Evolutionary conservation across 352 stramenopile genomes (phyloP).

Genomic region (Phytopythium kandeliae): DNA sequence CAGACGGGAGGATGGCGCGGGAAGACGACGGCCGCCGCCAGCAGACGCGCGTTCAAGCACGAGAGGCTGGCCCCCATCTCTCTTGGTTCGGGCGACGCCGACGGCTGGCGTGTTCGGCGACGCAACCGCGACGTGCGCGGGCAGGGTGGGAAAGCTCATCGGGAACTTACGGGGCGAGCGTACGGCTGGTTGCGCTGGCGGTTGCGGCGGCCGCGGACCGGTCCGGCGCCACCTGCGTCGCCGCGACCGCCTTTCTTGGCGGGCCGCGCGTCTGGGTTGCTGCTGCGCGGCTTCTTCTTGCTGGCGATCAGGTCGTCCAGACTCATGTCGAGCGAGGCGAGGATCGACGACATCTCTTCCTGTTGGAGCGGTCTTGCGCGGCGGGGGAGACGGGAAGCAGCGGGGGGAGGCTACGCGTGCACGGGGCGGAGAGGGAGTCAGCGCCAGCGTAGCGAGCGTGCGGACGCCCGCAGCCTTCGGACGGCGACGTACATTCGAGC

Average conservation of each 20-base stretch:
- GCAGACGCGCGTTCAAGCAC: no score
- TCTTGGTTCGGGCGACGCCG: not conserved
- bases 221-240: constrained; percentile 28
- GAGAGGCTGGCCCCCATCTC: not conserved
- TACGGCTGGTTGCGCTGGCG: constrained; percentile 60
- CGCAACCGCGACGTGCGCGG: not conserved
- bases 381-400: not conserved
- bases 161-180: constrained; percentile 61
- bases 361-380: not conserved
- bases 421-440: not conserved
- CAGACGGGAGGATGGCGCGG: no score
- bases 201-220: constrained; percentile 44
- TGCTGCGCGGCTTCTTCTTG: constrained; percentile 60
- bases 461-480: not conserved
- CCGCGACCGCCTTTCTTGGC: constrained; percentile 21
- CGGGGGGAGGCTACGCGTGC: no score
- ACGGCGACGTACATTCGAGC: not conserved
- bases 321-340: constrained; percentile 81
- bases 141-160: constrained; percentile 4
- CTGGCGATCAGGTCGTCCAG: constrained; percentile 76
- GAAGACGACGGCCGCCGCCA: no score
- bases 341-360: constrained; percentile 57
- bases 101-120: not conserved
- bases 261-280: constrained; percentile 41
- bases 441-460: not conserved